Evolutionary conservation across 495 filamentous ascomycete species (phyloP), one percentile per base, ranked within the genome.

Genomic region (Parachaetomium inaequale): DNA sequence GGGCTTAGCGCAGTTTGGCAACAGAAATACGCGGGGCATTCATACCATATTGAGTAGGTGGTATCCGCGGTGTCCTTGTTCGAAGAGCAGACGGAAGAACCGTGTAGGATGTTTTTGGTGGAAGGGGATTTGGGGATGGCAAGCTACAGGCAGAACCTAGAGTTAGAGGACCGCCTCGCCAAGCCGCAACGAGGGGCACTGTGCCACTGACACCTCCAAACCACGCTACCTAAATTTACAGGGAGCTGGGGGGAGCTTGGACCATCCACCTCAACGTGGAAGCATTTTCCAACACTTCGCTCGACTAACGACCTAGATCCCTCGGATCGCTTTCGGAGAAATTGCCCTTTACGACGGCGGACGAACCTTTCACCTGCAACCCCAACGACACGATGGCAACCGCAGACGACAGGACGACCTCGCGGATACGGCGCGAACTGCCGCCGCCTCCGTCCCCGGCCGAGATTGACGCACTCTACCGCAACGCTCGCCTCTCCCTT

Each of bases 401-500:
- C 5, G 5, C 59, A 5, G 52, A 56, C 29, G 59, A 50, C 17
- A 29, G n/a, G 21, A 1, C n/a, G 21, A 1, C n/a, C 7, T 46
- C 40, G 21, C 59, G 29, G 4, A 28, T 12, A 6, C 8, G 11
- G 38, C 23, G 34, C 12, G 53, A 63, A 21, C 21, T 8, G 14
- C 58, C 38, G 42, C 54, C 54, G 1, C 58, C 49, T 14, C 58
- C 49, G 8, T 63, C 58, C 4, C 23, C 17, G 12, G 61, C 65
- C 21, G 65, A 71, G 45, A 34, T 68, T 31, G 64, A 67, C n/a
- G 56, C 61, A 21, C 21, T 65, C 29, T 64, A 66, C 55, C 60
- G 36, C 11, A 72, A 79, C 34, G 74, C 80, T 2, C 87, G 93
- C 32, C 81, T 96, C 52, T 71, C 86, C 82, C 63, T 85, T 81